Conservation (phyloP, 768 basidiomycete genomes). For the Sarcodon sp. region DNA sequence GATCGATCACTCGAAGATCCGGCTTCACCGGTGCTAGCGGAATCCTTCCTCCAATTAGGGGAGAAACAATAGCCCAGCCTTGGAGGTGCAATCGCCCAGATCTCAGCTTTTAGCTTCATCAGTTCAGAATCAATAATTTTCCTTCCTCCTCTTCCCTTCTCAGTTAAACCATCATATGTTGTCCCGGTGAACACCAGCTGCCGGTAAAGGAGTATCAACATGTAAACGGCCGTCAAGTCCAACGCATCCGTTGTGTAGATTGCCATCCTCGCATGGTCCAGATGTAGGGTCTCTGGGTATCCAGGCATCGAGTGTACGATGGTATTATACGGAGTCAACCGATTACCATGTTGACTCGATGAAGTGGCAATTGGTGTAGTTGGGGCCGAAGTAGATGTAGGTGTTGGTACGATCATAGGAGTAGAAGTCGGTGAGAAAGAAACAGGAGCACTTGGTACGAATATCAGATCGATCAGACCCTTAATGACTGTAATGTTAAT, state of each 20-base stretch:
- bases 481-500: conserved; percentile 13
- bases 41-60: conserved; percentile 2
- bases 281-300: conserved; percentile 70
- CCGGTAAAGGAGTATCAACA: conserved; percentile 72
- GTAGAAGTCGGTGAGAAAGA: conserved; percentile 1
- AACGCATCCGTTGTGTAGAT: conserved; percentile 59
- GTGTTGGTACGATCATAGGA: conserved; percentile 2
- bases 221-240: conserved; percentile 64
- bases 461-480: conserved; percentile 12
- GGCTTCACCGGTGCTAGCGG: conserved; percentile 5
- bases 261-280: conserved; percentile 61
- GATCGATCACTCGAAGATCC: conserved; percentile 1
- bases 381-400: conserved; percentile 49
- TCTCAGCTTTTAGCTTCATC: conserved; percentile 55
- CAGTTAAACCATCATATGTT: conserved; percentile 14
- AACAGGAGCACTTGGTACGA: conserved; percentile 10
- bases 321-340: conserved; percentile 13
- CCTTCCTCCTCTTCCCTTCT: conserved; percentile 16
- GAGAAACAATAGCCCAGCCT: conserved; percentile 51
- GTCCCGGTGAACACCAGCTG: conserved; percentile 47
- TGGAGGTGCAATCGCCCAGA: conserved; percentile 53
- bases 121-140: conserved; percentile 41
- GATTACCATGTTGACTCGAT: conserved; percentile 12
- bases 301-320: conserved; percentile 22
- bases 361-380: conserved; percentile 22